These are phyloP conservation scores for Nicotiana benthamiana DNA, from an alignment of 257 asterid species.

Conservation along the genomic window DNA sequence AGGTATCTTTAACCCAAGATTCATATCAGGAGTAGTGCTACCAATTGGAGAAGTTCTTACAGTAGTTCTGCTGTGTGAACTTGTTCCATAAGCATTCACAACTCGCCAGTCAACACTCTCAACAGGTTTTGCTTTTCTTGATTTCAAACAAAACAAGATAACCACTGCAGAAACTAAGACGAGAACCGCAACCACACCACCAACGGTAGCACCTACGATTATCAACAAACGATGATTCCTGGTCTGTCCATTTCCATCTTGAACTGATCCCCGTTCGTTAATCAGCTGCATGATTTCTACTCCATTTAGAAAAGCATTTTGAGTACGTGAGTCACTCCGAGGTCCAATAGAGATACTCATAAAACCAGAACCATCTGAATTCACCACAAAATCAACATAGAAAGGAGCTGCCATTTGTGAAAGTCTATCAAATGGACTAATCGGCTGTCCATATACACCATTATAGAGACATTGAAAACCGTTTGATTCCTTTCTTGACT, in stretches of 20 bases:
- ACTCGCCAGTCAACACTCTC: slow-evolving; percentile 21
- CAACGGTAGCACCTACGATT: slow-evolving; percentile 26
- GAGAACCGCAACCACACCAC: slow-evolving; percentile 22
- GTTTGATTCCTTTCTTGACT: background rate
- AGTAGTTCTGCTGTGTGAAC: slow-evolving; percentile 24
- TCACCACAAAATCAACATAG: slow-evolving; percentile 26
- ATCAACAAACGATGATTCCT: background rate
- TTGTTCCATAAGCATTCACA: slow-evolving; percentile 16
- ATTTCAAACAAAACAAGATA: slow-evolving; percentile 11
- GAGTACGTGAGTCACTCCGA: background rate
- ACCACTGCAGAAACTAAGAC: background rate
- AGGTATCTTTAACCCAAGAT: slow-evolving; percentile 45
- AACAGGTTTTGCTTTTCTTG: slow-evolving; percentile 17
- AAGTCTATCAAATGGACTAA: background rate
- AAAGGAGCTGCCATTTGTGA: slow-evolving; percentile 20
- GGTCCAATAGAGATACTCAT: slow-evolving; percentile 37
- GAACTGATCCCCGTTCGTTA: background rate
- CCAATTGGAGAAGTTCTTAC: slow-evolving; percentile 13
- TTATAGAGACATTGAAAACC: slow-evolving; percentile 26
- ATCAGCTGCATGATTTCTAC: slow-evolving; percentile 56
- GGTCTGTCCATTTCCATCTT: background rate
- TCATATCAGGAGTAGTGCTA: slow-evolving; percentile 21
- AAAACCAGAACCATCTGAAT: slow-evolving; percentile 39
- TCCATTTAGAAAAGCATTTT: slow-evolving; percentile 42
- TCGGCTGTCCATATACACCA: background rate